Base-by-base conservation (phyloP, 768 basidiomycete genomes). In the Lactarius quietus region DNA sequence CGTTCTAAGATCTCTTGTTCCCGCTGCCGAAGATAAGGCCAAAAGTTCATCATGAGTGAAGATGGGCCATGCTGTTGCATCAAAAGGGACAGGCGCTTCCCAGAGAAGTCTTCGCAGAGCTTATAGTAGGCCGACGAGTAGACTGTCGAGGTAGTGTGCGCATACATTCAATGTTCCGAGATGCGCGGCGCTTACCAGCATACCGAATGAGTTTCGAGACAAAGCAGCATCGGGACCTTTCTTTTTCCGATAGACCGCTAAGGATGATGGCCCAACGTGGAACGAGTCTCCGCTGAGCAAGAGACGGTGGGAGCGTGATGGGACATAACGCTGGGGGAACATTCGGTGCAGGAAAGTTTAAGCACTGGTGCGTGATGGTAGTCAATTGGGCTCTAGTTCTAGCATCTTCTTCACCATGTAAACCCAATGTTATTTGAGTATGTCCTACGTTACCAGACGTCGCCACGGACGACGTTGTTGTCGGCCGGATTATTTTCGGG, bases 21-120 rank as follows among this genome's bases (percentile, higher is more conserved):
- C n/a, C 89, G 83, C 26, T 76, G 70, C 31, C 74, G 74, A 38
- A 90, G 78, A 72, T 91, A 91, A 8, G 89, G 88, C 90, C 90
- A 92, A 71, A 87, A 77, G 68, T 91, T 85, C 1, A 80, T 83
- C 75, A 80, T 85, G 20, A 77, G 79, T 17, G 59, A 26, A 64
- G 74, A 18, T 81, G 73, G 68, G 15, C 33, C 38, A 36, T 83
- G 75, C 14, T 73, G 72, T 53, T 74, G 64, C 56, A 83, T 65
- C 8, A 85, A 59, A 1, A 67, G 39, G 20, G 76, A 74, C 51
- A 86, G 74, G 53, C 88, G 82, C 29, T 66, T 69, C 9, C 90
- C 90, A 28, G 77, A 52, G 70, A 83, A 89, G 18, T 77, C 63
- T 28, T 74, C 76, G 18, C 58, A 67, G 10, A 92, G 78, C 39